Evolutionary conservation across 306 rosid genomes (phyloP), one percentile per base, ranked within the genome.

Genomic region (Vachellia pachyceras): DNA sequence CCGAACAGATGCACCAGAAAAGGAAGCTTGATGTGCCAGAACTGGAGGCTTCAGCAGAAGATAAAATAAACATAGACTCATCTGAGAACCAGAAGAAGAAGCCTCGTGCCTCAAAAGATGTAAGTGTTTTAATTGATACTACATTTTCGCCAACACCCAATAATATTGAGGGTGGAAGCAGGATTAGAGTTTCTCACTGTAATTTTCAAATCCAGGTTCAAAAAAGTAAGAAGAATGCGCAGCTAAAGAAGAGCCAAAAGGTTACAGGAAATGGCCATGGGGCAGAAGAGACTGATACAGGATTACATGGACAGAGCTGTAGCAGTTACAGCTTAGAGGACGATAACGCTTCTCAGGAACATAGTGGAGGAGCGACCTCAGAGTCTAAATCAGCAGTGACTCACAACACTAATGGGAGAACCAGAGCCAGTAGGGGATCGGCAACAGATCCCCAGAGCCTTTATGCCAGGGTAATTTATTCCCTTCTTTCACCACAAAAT

Each of bases 401-500:
- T 58, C 87, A 82, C 20, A 87, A 87, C 84, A 54, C 82, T 79
- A 90, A 67, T 79, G 94, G 93, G 17, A 95, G 91, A 60, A 72
- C 89, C 14, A 90, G 97, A 84, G 89, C 98, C 29, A 90, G 89
- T 66, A 87, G 98, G 72, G 98, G 99, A 33, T 87, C 99, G 5
- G 98, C 99, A 37, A 89, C 99, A 23, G 99, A 95, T 89, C 98
- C 98, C 20, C 99, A 95, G 67, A 95, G 98, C 74, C 92, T 95
- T 4, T 95, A 95, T 82, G 99, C 99, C 69, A 95, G 96, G 92
- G 99, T 95, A 88, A 82, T 69, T 29, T 61, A 40, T 58, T 58
- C 9, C 29, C 29, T 81, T 42, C 64, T 20, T 57, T 23, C 65
- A 57, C 33, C 15, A 9, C 15, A 58, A 29, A 55, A 46, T 69